A percentile compares a stretch with the other conserved stretches of the same genome.
Evolutionary conservation across 2,329 filamentous ascomycete genomes (phyloP).

Genomic region (Aphanocladium album): DNA sequence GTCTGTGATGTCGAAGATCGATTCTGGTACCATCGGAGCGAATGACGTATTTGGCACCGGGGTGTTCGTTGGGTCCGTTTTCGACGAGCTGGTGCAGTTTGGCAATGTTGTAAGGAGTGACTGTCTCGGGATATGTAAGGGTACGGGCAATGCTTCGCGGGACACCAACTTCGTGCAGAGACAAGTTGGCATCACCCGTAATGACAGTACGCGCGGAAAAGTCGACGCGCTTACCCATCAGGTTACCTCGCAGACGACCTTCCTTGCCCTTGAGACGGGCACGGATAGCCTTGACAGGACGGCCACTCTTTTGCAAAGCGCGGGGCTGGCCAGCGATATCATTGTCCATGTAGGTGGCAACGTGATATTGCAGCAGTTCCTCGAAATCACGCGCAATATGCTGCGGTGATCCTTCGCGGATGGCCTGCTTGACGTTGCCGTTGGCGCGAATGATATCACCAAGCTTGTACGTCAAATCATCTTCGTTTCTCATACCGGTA

Average conservation of each 20-base stretch:
- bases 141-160: conserved; percentile 89
- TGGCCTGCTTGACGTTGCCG: conserved; percentile 85
- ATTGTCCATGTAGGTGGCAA: conserved; percentile 99
- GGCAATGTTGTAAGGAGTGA: conserved; percentile 96
- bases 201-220: conserved; percentile 99
- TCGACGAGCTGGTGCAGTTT: conserved; percentile 84
- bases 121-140: conserved; percentile 92
- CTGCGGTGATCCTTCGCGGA: conserved; percentile 83
- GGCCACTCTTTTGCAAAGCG: conserved; percentile 92
- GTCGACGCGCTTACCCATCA: conserved; percentile 99
- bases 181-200: conserved; percentile 95
- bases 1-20: conserved; percentile 88
- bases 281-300: conserved; percentile 93
- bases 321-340: conserved; percentile 95
- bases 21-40: conserved; percentile 90
- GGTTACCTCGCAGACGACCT: conserved; percentile 91
- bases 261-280: conserved; percentile 98
- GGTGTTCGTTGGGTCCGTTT: conserved; percentile 91
- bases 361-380: conserved; percentile 89
- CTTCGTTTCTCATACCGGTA: conserved; percentile 88
- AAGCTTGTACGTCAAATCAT: conserved; percentile 98
- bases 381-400: conserved; percentile 92
- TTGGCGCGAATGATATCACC: conserved; percentile 98
- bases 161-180: conserved; percentile 94
- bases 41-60: conserved; percentile 94